Conservation (phyloP, 2,329 filamentous ascomycete genomes). For the Boeremia exigua region DNA sequence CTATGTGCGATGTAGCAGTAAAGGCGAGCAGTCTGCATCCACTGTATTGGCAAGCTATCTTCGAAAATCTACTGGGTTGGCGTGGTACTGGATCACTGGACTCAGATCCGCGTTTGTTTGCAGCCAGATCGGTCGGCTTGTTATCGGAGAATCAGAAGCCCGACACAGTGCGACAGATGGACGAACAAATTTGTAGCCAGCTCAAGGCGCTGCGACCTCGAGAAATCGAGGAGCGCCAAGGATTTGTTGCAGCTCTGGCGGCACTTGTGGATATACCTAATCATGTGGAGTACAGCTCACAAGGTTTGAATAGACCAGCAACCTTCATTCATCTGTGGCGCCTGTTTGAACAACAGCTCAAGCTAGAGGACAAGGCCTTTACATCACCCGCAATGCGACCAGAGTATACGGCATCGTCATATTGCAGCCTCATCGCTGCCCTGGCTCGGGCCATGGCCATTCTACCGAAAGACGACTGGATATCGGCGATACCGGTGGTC, state of each 20-base stretch:
- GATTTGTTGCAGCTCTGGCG: constrained; percentile 64
- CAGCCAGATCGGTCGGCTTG: constrained; percentile 72
- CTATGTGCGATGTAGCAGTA: constrained; percentile 77
- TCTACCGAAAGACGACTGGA: constrained; percentile 6
- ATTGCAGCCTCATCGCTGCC: constrained; percentile 60
- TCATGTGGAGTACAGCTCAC: neutral
- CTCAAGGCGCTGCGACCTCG: constrained; percentile 59
- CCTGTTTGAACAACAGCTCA: constrained; percentile 39
- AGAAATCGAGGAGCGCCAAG: constrained; percentile 74
- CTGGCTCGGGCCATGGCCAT: constrained; percentile 28
- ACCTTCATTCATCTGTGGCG: constrained; percentile 39
- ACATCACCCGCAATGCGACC: constrained; percentile 59
- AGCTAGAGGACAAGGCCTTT: constrained; percentile 49
- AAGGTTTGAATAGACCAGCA: neutral
- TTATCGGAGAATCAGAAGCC: constrained; percentile 54
- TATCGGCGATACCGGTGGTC: constrained; percentile 16
- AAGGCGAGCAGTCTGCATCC: constrained; percentile 69
- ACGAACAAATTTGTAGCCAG: constrained; percentile 50
- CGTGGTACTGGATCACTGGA: constrained; percentile 85
- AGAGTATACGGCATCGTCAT: constrained; percentile 69
- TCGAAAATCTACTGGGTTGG: constrained; percentile 79
- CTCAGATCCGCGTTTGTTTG: constrained; percentile 72
- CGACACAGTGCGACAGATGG: constrained; percentile 48
- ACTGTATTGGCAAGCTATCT: constrained; percentile 70
- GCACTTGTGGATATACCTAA: constrained; percentile 25